A percentile compares a stretch with the other conserved stretches of the same genome.
Evolutionary conservation across 208 protist species (phyloP).

Genomic region (Porcisia deanei): DNA sequence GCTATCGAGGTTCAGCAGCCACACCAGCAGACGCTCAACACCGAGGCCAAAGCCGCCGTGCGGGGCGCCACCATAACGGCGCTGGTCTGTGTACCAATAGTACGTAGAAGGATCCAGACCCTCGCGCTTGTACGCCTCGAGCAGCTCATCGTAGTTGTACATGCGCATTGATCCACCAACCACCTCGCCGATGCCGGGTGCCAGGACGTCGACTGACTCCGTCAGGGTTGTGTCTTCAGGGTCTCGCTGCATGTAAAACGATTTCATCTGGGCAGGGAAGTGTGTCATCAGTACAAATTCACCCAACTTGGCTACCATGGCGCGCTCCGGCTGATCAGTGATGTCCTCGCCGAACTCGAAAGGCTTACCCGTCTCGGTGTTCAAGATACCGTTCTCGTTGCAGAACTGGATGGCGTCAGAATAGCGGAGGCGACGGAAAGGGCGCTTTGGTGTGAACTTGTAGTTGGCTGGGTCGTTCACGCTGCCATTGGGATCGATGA

Average conservation of each 20-base stretch:
- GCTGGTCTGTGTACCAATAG: constrained; percentile 99
- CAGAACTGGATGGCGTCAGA: constrained; percentile 97
- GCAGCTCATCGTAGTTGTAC: constrained; percentile 92
- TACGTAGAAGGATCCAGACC: constrained; percentile 95
- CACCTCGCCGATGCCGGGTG: constrained; percentile 98
- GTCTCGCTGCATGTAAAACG: constrained; percentile 99
- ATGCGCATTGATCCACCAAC: constrained; percentile 99
- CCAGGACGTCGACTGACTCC: constrained; percentile 96
- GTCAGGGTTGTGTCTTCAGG: constrained; percentile 83
- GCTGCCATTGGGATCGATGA: constrained; percentile 65
- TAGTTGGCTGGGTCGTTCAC: constrained; percentile 71
- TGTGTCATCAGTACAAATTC: constrained; percentile 97
- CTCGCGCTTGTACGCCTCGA: constrained; percentile 93
- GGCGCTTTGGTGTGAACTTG: constrained; percentile 92
- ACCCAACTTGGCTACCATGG: constrained; percentile 97
- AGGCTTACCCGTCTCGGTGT: constrained; percentile 83
- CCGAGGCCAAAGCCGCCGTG: constrained; percentile 99
- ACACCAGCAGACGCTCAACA: constrained; percentile 97
- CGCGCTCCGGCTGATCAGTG: constrained; percentile 97
- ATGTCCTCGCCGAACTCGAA: constrained; percentile 98
- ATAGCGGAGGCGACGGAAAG: constrained; percentile 97
- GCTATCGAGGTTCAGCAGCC: constrained; percentile 95
- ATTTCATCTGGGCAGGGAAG: constrained; percentile 98
- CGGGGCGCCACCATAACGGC: constrained; percentile 96
- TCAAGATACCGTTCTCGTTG: constrained; percentile 94